Evolutionary conservation across 1,139 yeast genomes (phyloP).

Genomic region (Suhomyces kunorum): DNA sequence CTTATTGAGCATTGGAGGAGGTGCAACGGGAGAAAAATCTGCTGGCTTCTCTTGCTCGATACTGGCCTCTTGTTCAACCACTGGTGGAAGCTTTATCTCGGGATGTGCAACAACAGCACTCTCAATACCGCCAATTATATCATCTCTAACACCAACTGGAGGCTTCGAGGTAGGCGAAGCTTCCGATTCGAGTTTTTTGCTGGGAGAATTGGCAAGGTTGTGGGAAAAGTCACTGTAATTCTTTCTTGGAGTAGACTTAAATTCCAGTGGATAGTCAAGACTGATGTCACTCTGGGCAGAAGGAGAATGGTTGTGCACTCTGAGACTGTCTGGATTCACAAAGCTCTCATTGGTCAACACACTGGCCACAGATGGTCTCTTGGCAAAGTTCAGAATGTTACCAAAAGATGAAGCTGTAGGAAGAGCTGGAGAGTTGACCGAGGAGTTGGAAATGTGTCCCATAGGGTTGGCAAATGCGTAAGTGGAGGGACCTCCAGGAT

Average conservation of each 20-base stretch:
- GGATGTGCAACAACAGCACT: not conserved
- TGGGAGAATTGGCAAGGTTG: slow-evolving; percentile 9
- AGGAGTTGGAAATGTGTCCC: slow-evolving; percentile 21
- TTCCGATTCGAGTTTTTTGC: slow-evolving; percentile 5
- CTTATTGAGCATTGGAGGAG: slow-evolving; percentile 15
- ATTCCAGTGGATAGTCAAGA: slow-evolving; percentile 34
- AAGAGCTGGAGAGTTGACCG: slow-evolving; percentile 13
- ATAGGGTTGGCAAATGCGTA: slow-evolving; percentile 15
- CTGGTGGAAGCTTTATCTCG: not conserved
- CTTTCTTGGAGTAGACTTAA: slow-evolving; percentile 24
- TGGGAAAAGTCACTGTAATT: slow-evolving; percentile 7
- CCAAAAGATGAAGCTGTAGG: slow-evolving; percentile 17
- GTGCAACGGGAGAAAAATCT: slow-evolving; percentile 8
- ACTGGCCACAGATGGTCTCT: slow-evolving; percentile 30
- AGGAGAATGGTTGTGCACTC: slow-evolving; percentile 28
- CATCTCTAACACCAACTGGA: slow-evolving; percentile 7
- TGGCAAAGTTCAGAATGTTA: slow-evolving; percentile 13
- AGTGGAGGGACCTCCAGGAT: slow-evolving; percentile 10
- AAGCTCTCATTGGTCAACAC: slow-evolving; percentile 27
- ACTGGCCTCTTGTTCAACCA: not conserved
- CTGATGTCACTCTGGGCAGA: slow-evolving; percentile 38
- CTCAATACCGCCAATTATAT: slow-evolving; percentile 4
- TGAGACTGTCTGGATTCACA: slow-evolving; percentile 18
- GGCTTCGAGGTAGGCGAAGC: slow-evolving; percentile 1
- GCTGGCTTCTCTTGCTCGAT: slow-evolving; percentile 2